A percentile compares a stretch with the other conserved stretches of the same genome.
Conservation (phyloP, 345 rosid species). For the Brassica carinata region DNA sequence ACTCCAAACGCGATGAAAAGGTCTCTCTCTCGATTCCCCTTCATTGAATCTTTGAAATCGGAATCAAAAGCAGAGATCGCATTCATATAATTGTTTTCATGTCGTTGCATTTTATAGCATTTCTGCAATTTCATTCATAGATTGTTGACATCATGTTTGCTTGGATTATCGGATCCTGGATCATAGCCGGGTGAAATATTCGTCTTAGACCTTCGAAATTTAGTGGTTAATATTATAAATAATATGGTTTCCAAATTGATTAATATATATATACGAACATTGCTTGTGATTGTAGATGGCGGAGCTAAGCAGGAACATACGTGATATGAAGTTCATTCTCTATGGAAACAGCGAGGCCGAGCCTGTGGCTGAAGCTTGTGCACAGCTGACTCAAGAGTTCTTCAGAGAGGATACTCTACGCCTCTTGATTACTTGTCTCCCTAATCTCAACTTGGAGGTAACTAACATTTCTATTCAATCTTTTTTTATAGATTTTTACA, state of each 20-base stretch:
- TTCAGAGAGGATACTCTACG: conserved; percentile 82
- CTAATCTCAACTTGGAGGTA: conserved; percentile 92
- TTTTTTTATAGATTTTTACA: background rate
- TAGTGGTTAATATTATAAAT: no score
- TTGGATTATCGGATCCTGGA: no score
- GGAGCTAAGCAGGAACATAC: conserved; percentile 71
- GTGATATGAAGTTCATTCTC: conserved; percentile 87
- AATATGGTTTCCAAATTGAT: no score
- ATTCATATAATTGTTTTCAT: no score
- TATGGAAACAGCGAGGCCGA: conserved; percentile 96
- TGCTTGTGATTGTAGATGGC: conserved; percentile 72
- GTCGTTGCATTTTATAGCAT: no score
- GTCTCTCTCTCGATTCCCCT: conserved; percentile 6
- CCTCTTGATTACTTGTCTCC: conserved; percentile 72
- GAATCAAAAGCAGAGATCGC: background rate
- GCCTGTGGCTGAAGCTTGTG: conserved; percentile 92
- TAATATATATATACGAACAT: no score
- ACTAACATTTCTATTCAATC: background rate
- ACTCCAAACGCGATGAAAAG: conserved; percentile 72
- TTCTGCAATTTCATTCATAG: no score
- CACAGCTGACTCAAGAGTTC: conserved; percentile 89
- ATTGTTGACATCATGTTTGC: no score
- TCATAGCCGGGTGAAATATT: no score
- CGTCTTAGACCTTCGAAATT: no score
- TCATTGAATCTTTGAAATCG: background rate